Evolutionary conservation across 441 rosid species (phyloP).

Genomic region (Erysimum pusillum): DNA sequence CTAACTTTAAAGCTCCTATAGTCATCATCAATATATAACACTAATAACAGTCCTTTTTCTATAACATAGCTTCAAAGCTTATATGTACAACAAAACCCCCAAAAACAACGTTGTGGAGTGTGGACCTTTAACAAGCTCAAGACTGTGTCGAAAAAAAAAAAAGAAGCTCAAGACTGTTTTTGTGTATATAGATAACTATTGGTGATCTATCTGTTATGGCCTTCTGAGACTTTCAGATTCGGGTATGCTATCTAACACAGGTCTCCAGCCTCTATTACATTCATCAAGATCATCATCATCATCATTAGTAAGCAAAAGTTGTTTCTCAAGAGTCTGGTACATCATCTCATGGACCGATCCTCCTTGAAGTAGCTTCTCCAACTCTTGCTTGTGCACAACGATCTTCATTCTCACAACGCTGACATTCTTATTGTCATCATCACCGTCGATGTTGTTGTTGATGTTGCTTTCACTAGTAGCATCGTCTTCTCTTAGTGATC

Average conservation of each 20-base stretch:
- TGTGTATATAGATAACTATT: conserved; percentile 3
- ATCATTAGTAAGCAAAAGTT: conserved; percentile 35
- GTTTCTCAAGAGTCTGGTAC: conserved; percentile 54
- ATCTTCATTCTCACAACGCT: conserved; percentile 72
- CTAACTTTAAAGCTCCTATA: background rate
- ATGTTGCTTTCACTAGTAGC: conserved; percentile 16
- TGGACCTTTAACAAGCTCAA: too few species aligned
- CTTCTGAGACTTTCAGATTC: conserved; percentile 55
- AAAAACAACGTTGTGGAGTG: background rate
- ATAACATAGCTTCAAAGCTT: conserved; percentile 28
- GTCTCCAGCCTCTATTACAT: conserved; percentile 56
- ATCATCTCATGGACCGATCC: conserved; percentile 60
- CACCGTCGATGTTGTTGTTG: background rate
- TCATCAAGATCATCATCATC: conserved; percentile 25
- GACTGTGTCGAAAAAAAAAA: too few species aligned
- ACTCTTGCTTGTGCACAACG: conserved; percentile 71
- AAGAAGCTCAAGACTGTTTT: conserved; percentile 35
- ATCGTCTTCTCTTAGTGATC: conserved; percentile 32
- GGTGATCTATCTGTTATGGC: conserved; percentile 4
- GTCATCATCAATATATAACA: background rate
- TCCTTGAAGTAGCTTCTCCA: conserved; percentile 66
- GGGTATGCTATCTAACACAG: conserved; percentile 68
- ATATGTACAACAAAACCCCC: conserved; percentile 34
- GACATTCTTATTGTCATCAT: conserved; percentile 16
- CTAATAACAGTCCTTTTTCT: background rate